Evolutionary conservation across 768 basidiomycete species (phyloP), one percentile per base, ranked within the genome.

Genomic region (Auriculariales sp.): DNA sequence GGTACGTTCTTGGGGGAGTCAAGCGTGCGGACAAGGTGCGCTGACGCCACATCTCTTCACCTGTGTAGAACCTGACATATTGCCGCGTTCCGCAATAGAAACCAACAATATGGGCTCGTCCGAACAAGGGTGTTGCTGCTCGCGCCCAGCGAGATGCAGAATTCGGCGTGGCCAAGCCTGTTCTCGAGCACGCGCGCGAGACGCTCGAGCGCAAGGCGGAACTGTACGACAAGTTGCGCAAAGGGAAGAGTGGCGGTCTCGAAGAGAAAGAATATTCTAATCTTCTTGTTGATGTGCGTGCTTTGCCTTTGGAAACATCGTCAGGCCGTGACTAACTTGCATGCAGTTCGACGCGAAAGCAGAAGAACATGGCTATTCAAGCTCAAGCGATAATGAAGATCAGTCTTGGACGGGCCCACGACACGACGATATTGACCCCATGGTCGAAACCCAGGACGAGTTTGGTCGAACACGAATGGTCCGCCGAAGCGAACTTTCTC

Each of bases 401-500:
- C 88, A 89, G 60, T 84, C 83, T n/a, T 54, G 79, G 54, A 73
- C 71, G 3, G 72, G 85, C 1, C 81, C 85, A 0, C 62, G 63
- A 56, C 63, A 17, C 24, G 2, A 47, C 1, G 50, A 86, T 79
- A 71, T 79, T 50, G 87, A 91, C 56, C 85, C 86, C 10, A 66
- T 89, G 28, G 71, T 90, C 4, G 89, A 91, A 61, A 90, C 89
- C 52, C 78, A 83, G 59, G 89, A 92, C 55, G 89, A 91, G 58
- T 88, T 87, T 59, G 88, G 88, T 30, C 78, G 89, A n/a, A 56
- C 77, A 32, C 70, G 86, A 52, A 83, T 74, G 1, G 77, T 74
- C 15, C 72, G 70, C 47, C 73, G 74, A 9, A 90, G 88, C 11
- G 84, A 91, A 58, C 74, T 91, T 1, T 88, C 89, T 33, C 72